Base-by-base conservation (phyloP, 257 asterid genomes). In the Solanum pinnatisectum region DNA sequence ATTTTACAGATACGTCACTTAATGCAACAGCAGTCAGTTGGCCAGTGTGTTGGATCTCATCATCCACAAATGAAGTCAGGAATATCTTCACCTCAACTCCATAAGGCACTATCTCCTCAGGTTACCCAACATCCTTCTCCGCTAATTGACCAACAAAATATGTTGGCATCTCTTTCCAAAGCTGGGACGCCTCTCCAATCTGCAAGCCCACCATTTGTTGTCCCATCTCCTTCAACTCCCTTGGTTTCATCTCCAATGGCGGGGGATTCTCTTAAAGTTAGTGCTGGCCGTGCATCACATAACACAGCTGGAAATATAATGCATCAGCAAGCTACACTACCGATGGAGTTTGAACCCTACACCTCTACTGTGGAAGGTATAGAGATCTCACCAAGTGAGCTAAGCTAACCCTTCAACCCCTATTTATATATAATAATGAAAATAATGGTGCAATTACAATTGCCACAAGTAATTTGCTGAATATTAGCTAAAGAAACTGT, bases 231-330 rank as follows among this genome's bases (percentile, higher is more conserved):
- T 87, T 94, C 95, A 79, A 94, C 97, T 89, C 96, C 98, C 91
- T 87, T 95, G 95, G 98, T 93, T 88, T 96, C 98, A 39, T 95
- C 99, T 71, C 98, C 98, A 59, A 90, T 95, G 95, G 98, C 95
- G 22, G 95, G 96, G 11, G 99, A 95, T 87, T 93, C 96, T 35
- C 98, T 95, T 88, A 96, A 96, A 92, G 87, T 92, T 36, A 94
- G 90, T 90, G 83, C 95, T 87, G 93, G 95, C 84, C 78, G 92
- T 89, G 89, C 96, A 27, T 91, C 96, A 27, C 92, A 92, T 83
- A 72, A 95, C 60, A 95, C 93, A 90, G 90, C 93, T 91, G 98
- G 95, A 90, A 94, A 91, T 76, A 90, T 88, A 81, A 88, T 91
- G 89, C 94, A 90, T 67, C 95, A 89, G 42, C 94, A 92, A 83